Evolutionary conservation across 169 alveolate genomes (phyloP), one percentile per base, ranked within the genome.

Genomic region (Eimeria praecox): DNA sequence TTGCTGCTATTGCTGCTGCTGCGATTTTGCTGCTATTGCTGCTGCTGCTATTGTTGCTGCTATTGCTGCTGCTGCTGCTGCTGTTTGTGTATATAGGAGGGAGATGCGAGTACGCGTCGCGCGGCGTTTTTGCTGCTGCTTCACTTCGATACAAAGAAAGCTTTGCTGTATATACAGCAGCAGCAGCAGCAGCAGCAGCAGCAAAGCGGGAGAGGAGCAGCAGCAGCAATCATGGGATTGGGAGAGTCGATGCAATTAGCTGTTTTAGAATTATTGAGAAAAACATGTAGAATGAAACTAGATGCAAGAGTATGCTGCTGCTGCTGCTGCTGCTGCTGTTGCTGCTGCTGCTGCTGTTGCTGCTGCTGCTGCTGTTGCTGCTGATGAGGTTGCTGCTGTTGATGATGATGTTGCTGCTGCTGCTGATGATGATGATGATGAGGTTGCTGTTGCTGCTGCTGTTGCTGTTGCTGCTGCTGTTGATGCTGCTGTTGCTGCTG

Each of bases 311-410:
- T 20, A 27, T 89, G 5, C 95, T 99, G 66, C 93, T 97, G 87
- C 96, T 98, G 73, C 99, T 98, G 94, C 92, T 98, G 77, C 95
- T 97, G 2, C 94, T 98, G n/a, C n/a, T n/a, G n/a, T n/a, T n/a
- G n/a, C n/a, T n/a, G n/a, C n/a, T n/a, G n/a, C n/a, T n/a, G n/a
- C n/a, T n/a, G n/a, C n/a, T n/a, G n/a, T n/a, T n/a, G n/a, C n/a
- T n/a, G n/a, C n/a, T n/a, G n/a, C n/a, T n/a, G n/a, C n/a, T n/a
- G n/a, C n/a, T n/a, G n/a, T n/a, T n/a, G n/a, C n/a, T n/a, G n/a
- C n/a, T n/a, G n/a, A n/a, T n/a, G n/a, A n/a, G n/a, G n/a, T n/a
- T n/a, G n/a, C n/a, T n/a, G n/a, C n/a, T n/a, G n/a, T n/a, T n/a
- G n/a, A n/a, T n/a, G n/a, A n/a, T n/a, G n/a, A n/a, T n/a, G n/a